Percentiles rank a stretch among this genome's conserved stretches.
phyloP scores from a whole-genome alignment of 257 asterid genomes.

The Solanum corneliomulleri region DNA sequence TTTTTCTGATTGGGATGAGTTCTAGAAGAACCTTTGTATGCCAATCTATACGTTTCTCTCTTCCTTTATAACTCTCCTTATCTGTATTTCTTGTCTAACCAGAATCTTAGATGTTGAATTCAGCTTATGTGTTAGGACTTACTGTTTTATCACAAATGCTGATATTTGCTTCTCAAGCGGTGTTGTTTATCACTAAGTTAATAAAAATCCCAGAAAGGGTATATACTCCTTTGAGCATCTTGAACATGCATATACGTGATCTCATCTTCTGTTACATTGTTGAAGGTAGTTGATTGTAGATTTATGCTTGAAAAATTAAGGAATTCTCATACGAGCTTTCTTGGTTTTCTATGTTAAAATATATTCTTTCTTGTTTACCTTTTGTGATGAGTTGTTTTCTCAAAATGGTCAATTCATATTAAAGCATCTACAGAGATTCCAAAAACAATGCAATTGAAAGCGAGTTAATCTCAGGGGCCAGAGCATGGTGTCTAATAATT shows the following conservation, averaged over 20 bases:
- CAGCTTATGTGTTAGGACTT: not conserved
- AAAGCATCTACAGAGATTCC: not conserved
- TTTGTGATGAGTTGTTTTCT: not conserved
- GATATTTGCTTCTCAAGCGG: not conserved
- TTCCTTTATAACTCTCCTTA: not conserved
- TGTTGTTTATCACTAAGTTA: not conserved
- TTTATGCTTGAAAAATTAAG: not conserved
- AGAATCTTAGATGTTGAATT: not conserved
- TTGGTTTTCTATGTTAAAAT: not conserved
- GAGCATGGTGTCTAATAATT: not conserved
- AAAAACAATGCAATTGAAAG: not conserved
- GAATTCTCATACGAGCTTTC: not conserved
- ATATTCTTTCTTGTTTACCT: not conserved
- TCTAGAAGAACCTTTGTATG: not conserved
- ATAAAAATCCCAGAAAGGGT: not conserved
- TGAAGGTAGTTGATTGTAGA: not conserved
- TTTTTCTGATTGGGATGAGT: not conserved
- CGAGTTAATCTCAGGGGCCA: not conserved
- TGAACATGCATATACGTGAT: not conserved
- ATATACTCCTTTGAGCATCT: not conserved
- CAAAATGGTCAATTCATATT: not conserved
- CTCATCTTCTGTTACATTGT: not conserved
- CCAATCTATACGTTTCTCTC: not conserved
- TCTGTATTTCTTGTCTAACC: not conserved
- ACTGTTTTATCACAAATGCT: not conserved